These are phyloP conservation scores for Plantago rigida DNA, from an alignment of 305 asterid genomes.

Conservation along the genomic window DNA sequence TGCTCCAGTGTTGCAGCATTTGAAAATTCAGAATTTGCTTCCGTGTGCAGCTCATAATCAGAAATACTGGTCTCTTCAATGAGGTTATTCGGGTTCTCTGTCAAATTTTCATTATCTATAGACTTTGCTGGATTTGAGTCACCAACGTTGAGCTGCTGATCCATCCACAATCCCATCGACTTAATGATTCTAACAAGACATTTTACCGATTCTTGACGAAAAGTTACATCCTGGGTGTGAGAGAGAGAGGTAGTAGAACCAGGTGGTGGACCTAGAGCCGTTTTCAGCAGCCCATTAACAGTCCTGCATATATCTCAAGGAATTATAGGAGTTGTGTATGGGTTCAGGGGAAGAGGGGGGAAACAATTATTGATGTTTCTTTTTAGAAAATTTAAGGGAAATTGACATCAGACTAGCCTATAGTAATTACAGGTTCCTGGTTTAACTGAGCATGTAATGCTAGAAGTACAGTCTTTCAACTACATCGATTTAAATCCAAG, in stretches of 20 bases:
- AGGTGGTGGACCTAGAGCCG: slow-evolving; percentile 95
- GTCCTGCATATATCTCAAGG: slow-evolving; percentile 72
- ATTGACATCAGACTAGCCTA: not conserved
- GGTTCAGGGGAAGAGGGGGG: slow-evolving; percentile 11
- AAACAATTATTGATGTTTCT: slow-evolving; percentile 2
- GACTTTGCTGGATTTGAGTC: slow-evolving; percentile 41
- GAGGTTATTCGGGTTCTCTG: slow-evolving; percentile 38
- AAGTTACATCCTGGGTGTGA: slow-evolving; percentile 80
- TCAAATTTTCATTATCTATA: slow-evolving; percentile 49
- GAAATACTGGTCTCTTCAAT: slow-evolving; percentile 54
- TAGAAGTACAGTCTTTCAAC: not conserved
- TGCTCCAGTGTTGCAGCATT: slow-evolving; percentile 86
- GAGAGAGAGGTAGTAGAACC: slow-evolving; percentile 81
- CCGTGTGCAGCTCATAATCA: slow-evolving; percentile 65
- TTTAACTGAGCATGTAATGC: not conserved
- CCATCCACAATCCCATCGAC: slow-evolving; percentile 98
- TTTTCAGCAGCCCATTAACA: slow-evolving; percentile 92
- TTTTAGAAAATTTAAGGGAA: slow-evolving; percentile 5
- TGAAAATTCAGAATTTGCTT: slow-evolving; percentile 55
- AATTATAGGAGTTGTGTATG: slow-evolving; percentile 29
- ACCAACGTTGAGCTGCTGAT: slow-evolving; percentile 82
- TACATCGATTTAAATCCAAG: not conserved
- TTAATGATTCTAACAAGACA: slow-evolving; percentile 78
- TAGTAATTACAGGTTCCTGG: not conserved
- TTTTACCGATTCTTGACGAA: slow-evolving; percentile 90